Base-by-base conservation (phyloP, 352 stramenopile genomes). In the Pythium aphanidermatum region DNA sequence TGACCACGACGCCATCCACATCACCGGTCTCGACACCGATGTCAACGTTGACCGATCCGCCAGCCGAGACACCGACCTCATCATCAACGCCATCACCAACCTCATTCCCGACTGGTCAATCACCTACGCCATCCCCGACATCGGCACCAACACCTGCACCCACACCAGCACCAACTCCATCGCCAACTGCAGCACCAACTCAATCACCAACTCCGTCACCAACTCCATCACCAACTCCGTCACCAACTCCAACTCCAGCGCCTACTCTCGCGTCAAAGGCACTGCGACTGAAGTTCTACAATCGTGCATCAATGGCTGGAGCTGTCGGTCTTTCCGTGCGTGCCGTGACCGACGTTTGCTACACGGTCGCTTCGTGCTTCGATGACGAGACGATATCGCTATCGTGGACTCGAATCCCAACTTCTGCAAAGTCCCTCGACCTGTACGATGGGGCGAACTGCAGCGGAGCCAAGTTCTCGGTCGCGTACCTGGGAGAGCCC, bases 331-430 rank as follows among this genome's bases (percentile, higher is more conserved):
- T 50, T 6, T 29, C 41, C 19, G 31, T 39, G 13, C 39, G 33
- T 20, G 41, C 42, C 5, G 30, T 37, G 17, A 41, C 23, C 42
- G 42, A 50, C n/a, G 42, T 50, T 29, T 50, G 42, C 29, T 50
- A 50, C 42, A 40, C 23, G 13, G 31, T 50, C 17, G 21, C 17
- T 14, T 16, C 42, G 20, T 50, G 42, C 42, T 50, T 50, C 24
- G 42, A 50, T 8, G 32, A 50, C 31, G 5, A 33, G 9, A 17
- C 42, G 20, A 40, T 32, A 11, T 50, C 42, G 23, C n/a, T 50
- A 20, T 21, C 30, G 30, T 50, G 42, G 42, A 30, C 42, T 16
- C 31, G 41, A 16, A 20, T 40, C 13, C 42, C 30, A 17, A 30
- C 17, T 24, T 19, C 16, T 14, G 29, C 11, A 4, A 10, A n/a